Evolutionary conservation across 2,329 filamentous ascomycete genomes (phyloP).

Genomic region (Fusarium hainanense): DNA sequence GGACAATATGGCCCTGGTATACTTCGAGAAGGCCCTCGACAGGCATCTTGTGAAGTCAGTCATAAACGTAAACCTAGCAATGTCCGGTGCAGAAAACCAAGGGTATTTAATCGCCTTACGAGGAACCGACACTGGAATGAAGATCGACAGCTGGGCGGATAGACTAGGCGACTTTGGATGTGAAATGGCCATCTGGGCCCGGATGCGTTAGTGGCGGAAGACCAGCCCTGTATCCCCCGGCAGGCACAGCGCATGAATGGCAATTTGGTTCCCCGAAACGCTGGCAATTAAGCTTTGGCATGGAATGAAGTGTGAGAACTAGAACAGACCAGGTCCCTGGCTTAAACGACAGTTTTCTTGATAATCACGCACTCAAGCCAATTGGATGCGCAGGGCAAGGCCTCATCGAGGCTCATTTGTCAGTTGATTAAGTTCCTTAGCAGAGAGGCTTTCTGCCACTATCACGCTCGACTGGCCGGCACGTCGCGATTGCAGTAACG

Average conservation of each 20-base stretch:
- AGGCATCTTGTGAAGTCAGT: conserved; percentile 7
- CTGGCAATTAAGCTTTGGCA: not conserved
- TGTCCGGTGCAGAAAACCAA: not conserved
- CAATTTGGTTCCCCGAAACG: not conserved
- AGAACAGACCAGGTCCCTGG: not conserved
- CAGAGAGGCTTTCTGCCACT: not conserved
- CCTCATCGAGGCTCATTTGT: not conserved
- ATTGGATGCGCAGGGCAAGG: not conserved
- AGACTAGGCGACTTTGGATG: not conserved
- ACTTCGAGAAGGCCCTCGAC: conserved; percentile 7
- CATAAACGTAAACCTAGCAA: not conserved
- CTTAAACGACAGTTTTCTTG: not conserved
- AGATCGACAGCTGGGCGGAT: not conserved
- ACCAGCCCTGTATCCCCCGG: not conserved
- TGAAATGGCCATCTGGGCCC: not conserved
- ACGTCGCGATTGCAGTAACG: not conserved
- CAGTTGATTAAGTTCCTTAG: not conserved
- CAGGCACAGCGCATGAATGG: not conserved
- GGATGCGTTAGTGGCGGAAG: conserved; percentile 5
- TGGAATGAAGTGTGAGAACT: not conserved
- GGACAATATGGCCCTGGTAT: conserved; percentile 19
- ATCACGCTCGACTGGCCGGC: not conserved
- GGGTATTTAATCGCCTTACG: not conserved
- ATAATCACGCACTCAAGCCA: not conserved
- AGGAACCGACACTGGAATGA: conserved; percentile 1